phyloP scores from a whole-genome alignment of 169 alveolate genomes.

The Plasmodium knowlesi region DNA sequence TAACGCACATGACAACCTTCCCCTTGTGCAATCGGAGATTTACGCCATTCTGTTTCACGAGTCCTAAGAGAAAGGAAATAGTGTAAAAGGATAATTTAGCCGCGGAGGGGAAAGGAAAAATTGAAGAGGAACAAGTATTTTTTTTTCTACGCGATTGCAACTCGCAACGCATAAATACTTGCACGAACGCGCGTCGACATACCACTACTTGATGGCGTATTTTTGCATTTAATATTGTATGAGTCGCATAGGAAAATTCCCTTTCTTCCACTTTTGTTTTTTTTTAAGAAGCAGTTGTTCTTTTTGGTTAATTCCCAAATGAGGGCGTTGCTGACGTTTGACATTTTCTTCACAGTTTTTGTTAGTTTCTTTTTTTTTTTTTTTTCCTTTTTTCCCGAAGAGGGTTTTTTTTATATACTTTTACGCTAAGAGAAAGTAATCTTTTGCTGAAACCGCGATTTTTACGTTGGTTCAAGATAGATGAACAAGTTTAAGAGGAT shows the following conservation, averaged over 20 bases:
- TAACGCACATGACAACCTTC: slow-evolving; percentile 33
- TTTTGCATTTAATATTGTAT: slow-evolving; percentile 31
- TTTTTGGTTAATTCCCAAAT: slow-evolving; percentile 61
- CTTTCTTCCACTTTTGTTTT: slow-evolving; percentile 34
- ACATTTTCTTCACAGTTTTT: slow-evolving; percentile 25
- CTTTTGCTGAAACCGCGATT: background rate
- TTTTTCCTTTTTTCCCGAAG: background rate
- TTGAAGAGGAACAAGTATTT: background rate
- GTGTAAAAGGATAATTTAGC: background rate
- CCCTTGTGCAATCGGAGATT: slow-evolving; percentile 34
- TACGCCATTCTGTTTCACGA: slow-evolving; percentile 28
- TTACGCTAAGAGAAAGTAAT: background rate
- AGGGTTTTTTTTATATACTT: background rate
- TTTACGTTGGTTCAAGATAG: background rate
- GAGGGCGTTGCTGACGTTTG: slow-evolving; percentile 50
- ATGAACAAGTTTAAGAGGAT: background rate
- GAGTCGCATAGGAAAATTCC: slow-evolving; percentile 47
- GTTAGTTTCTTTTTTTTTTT: background rate
- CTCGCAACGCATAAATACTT: background rate
- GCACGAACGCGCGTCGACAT: background rate
- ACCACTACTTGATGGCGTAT: slow-evolving; percentile 55
- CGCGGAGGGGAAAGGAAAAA: no score
- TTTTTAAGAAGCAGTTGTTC: slow-evolving; percentile 55
- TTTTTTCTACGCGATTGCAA: no score
- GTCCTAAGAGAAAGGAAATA: background rate